Evolutionary conservation across 352 stramenopile species (phyloP).

Genomic region (Bremia lactucae): DNA sequence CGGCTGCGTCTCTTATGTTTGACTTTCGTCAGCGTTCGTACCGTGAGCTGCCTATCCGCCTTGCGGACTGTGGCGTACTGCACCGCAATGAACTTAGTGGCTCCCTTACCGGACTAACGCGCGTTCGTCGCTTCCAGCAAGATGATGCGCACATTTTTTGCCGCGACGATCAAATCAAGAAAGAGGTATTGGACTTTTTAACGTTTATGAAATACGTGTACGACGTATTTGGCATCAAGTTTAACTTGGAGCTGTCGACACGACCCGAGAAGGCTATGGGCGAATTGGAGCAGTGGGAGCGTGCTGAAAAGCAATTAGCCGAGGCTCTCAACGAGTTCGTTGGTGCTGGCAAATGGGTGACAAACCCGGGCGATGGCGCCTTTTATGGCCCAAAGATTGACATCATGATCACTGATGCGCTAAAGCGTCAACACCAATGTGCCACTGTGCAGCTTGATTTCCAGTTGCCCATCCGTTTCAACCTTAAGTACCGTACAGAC

Average conservation of each 20-base stretch:
- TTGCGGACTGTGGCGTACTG: slow-evolving; percentile 97
- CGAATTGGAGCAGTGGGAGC: slow-evolving; percentile 89
- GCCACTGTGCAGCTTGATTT: slow-evolving; percentile 98
- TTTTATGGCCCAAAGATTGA: slow-evolving; percentile 99
- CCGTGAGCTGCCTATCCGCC: slow-evolving; percentile 93
- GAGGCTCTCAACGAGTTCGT: slow-evolving; percentile 92
- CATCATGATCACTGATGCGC: slow-evolving; percentile 95
- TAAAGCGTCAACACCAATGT: slow-evolving; percentile 96
- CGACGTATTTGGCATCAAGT: slow-evolving; percentile 95
- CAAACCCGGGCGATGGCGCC: slow-evolving; percentile 95
- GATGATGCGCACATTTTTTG: slow-evolving; percentile 99
- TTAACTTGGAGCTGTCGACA: slow-evolving; percentile 95
- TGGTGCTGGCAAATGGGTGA: slow-evolving; percentile 90
- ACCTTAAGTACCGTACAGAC: slow-evolving; percentile 87
- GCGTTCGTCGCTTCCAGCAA: slow-evolving; percentile 95
- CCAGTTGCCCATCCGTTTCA: slow-evolving; percentile 97
- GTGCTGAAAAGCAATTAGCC: slow-evolving; percentile 56
- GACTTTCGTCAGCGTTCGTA: slow-evolving; percentile 89
- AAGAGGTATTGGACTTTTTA: slow-evolving; percentile 84
- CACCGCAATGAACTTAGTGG: slow-evolving; percentile 95
- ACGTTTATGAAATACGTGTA: slow-evolving; percentile 98
- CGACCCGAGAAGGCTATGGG: slow-evolving; percentile 95
- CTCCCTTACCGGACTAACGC: slow-evolving; percentile 93
- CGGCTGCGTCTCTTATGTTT: slow-evolving; percentile 98
- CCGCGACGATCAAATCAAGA: slow-evolving; percentile 89